Evolutionary conservation across 2,329 filamentous ascomycete species (phyloP).

Genomic region (Pestalotiopsis sp.): DNA sequence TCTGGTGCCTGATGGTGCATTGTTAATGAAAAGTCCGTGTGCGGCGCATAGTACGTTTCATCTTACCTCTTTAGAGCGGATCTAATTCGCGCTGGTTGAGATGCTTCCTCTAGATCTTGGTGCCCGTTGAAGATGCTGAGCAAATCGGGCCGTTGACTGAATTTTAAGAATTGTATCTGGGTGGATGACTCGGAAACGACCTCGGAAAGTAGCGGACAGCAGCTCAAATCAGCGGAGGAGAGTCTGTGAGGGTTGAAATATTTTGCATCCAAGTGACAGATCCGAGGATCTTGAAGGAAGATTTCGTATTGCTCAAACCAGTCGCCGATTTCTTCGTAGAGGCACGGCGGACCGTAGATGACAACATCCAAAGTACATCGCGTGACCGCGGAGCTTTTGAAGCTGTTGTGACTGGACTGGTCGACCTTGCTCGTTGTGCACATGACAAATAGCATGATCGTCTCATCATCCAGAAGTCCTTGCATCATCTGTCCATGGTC

Average conservation of each 20-base stretch:
- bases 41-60: not conserved
- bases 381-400: not conserved
- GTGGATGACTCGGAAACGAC: not conserved
- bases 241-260: slow-evolving; percentile 16
- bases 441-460: not conserved
- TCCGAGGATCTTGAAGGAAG: slow-evolving; percentile 12
- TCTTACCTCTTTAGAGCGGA: not conserved
- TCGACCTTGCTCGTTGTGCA: not conserved
- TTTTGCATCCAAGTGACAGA: not conserved
- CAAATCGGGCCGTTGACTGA: slow-evolving; percentile 10
- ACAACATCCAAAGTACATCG: not conserved
- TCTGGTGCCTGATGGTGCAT: slow-evolving; percentile 27
- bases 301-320: slow-evolving; percentile 11
- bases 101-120: slow-evolving; percentile 16
- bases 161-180: slow-evolving; percentile 8
- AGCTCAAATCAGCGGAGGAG: not conserved
- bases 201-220: not conserved
- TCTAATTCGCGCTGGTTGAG: slow-evolving; percentile 12
- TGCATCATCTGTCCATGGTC: not conserved
- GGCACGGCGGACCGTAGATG: not conserved
- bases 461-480: not conserved
- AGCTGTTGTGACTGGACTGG: not conserved
- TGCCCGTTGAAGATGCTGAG: slow-evolving; percentile 12
- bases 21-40: slow-evolving; percentile 10
- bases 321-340: slow-evolving; percentile 1